Base-by-base conservation (phyloP, 129 eudicot genomes). In the Escallonia rubra region DNA sequence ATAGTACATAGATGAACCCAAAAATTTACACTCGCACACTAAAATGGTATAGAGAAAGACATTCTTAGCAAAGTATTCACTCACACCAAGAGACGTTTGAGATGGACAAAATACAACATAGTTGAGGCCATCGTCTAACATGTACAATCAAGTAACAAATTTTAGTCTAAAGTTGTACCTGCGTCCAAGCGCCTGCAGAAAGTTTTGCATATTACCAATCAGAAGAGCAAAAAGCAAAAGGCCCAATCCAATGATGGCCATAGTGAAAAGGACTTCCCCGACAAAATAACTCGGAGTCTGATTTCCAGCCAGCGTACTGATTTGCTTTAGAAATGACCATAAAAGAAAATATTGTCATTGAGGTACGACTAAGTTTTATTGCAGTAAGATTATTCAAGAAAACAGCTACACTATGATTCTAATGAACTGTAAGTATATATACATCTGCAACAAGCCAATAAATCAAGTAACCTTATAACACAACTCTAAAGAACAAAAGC, bases 121-220 rank as follows among this genome's bases (percentile, higher is more conserved):
- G 11, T 64, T 11, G 9, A 13, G 12, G 23, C 44, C 47, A 6
- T 16, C 4, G 13, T 10, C 34, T 65, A 23, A 23, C 34, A 23
- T 23, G 34, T 23, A 23, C 34, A 0, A 23, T 23, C 34, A 23
- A 23, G 34, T 23, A 23, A 11, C 4, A 52, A 49, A 49, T 65
- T 12, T 2, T 23, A 41, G 23, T 10, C 23, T 13, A 40, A 45
- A 63, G 3, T 14, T 12, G 5, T 79, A 88, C 98, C 96, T 84
- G 61, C 91, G 96, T 34, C 89, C 91, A 39, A 89, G 96, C 59
- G 95, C 87, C 77, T 84, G 96, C 16, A 89, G 87, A 74, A 88
- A 92, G 74, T 86, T 89, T 76, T 92, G 98, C 98, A 92, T 92
- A 71, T 86, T 89, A 67, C 98, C 98, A 59, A 92, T 86, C 38